phyloP scores from a whole-genome alignment of 2,329 filamentous ascomycete genomes.

The Phyllosticta citriasiana region DNA sequence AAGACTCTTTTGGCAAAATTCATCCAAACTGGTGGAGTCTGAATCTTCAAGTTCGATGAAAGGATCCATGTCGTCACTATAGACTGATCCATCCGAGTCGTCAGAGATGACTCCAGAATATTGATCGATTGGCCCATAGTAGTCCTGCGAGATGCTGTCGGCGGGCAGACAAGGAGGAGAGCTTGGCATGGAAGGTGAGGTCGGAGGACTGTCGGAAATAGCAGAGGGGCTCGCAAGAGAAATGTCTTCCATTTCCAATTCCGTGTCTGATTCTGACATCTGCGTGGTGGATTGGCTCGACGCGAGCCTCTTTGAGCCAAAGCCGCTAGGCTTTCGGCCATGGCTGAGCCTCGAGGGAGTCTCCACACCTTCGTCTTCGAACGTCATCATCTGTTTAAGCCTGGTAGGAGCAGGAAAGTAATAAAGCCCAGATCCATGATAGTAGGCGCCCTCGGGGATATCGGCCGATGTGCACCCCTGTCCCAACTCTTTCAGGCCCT shows the following conservation, averaged over 20 bases:
- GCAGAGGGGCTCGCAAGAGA: background rate
- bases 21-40: background rate
- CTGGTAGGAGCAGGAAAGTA: background rate
- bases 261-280: background rate
- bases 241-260: background rate
- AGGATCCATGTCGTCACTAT: background rate
- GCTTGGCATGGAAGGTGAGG: background rate
- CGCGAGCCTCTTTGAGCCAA: background rate
- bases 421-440: background rate
- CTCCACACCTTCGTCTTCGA: background rate
- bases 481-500: background rate
- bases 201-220: background rate
- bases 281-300: background rate
- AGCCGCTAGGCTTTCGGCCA: background rate
- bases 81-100: background rate
- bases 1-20: background rate
- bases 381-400: background rate
- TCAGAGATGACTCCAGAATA: background rate
- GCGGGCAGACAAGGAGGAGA: background rate
- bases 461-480: background rate
- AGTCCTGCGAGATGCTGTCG: background rate
- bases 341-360: background rate
- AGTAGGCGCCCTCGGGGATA: background rate
- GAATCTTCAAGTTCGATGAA: background rate
- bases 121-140: background rate